These are phyloP conservation scores for Batkoa obscura DNA, from an alignment of 371 early-diverging fungal species.

Conservation along the genomic window DNA sequence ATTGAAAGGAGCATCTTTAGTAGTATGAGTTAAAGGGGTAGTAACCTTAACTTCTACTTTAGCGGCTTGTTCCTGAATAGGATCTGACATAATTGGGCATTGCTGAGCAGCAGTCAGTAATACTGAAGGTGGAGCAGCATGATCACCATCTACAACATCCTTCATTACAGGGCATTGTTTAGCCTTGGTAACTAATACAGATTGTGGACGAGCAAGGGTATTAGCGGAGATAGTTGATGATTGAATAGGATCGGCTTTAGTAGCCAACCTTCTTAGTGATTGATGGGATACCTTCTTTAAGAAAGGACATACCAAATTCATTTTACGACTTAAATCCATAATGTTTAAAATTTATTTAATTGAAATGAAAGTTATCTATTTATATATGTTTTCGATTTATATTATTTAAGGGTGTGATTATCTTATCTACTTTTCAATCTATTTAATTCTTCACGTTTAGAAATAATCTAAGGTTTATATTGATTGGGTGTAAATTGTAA, in stretches of 20 bases:
- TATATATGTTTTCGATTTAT: too few species aligned
- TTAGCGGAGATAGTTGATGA: slow-evolving; percentile 14
- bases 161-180: slow-evolving; percentile 84
- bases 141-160: slow-evolving; percentile 38
- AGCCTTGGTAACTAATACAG: slow-evolving; percentile 53
- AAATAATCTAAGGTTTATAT: too few species aligned
- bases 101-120: slow-evolving; percentile 10
- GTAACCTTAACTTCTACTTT: slow-evolving; percentile 6
- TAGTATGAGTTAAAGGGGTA: slow-evolving; percentile 16
- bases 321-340: neutral
- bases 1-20: slow-evolving; percentile 44
- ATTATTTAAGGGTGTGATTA: too few species aligned
- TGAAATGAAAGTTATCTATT: too few species aligned
- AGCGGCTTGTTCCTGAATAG: slow-evolving; percentile 5
- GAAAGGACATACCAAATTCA: slow-evolving; percentile 29
- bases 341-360: too few species aligned
- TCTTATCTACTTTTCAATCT: too few species aligned
- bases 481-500: too few species aligned
- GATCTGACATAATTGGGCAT: slow-evolving; percentile 14
- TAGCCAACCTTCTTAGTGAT: slow-evolving; percentile 22
- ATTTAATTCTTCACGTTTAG: too few species aligned
- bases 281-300: slow-evolving; percentile 27
- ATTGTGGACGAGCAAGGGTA: slow-evolving; percentile 19
- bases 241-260: neutral
- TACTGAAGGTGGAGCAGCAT: neutral